Percentiles rank a stretch among this genome's conserved stretches.
These are phyloP conservation scores for Avena atlantica DNA, from an alignment of 176 grass and related monocot species.

Conservation along the genomic window DNA sequence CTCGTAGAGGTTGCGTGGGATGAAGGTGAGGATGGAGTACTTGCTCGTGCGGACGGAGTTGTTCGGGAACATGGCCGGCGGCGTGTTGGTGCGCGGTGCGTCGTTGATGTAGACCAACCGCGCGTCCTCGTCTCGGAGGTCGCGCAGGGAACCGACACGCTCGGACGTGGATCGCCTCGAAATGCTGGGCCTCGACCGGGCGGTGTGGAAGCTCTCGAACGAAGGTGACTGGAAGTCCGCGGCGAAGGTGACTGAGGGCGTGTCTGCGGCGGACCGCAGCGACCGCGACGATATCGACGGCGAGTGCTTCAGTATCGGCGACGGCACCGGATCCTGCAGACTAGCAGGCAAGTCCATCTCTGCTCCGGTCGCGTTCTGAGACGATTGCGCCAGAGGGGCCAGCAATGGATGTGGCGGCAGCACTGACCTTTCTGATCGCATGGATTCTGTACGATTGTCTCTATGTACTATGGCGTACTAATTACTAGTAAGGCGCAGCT, in stretches of 20 bases:
- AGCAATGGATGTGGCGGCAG: constrained; percentile 37
- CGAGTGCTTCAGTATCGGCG: constrained; percentile 57
- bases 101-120: constrained; percentile 96
- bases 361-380: not conserved
- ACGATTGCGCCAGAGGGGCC: not conserved
- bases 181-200: constrained; percentile 38
- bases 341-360: constrained; percentile 34
- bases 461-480: not conserved
- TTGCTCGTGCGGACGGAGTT: constrained; percentile 80
- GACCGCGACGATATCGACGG: constrained; percentile 37
- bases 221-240: constrained; percentile 27
- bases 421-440: constrained; percentile 36
- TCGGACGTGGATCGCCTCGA: constrained; percentile 62
- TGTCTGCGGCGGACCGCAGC: constrained; percentile 45
- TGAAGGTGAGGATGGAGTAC: constrained; percentile 84
- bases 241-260: constrained; percentile 53
- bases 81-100: constrained; percentile 51
- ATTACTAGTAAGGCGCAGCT: not conserved
- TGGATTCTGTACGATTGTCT: constrained; percentile 12
- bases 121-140: constrained; percentile 83
- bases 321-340: constrained; percentile 57
- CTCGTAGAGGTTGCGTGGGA: constrained; percentile 94
- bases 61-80: constrained; percentile 47
- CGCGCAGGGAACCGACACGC: constrained; percentile 61
- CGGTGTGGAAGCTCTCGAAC: constrained; percentile 47